These are phyloP conservation scores for Chloroidium sp. DNA, from an alignment of 163 green algal species.

Conservation along the genomic window DNA sequence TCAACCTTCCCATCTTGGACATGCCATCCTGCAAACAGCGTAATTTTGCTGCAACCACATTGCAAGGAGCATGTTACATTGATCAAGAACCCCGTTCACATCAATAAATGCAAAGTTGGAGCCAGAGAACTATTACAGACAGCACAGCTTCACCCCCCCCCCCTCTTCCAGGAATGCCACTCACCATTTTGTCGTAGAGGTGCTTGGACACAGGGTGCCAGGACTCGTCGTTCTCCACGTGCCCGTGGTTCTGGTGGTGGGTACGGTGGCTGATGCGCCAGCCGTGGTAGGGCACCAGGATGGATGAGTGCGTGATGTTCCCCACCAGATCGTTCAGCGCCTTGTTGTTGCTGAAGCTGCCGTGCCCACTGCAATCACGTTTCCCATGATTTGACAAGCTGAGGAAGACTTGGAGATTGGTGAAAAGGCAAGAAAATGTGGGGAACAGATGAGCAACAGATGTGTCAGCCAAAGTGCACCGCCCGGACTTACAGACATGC, in stretches of 20 bases:
- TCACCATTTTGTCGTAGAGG: conserved; percentile 60
- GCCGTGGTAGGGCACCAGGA: conserved; percentile 94
- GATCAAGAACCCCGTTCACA: too few species aligned
- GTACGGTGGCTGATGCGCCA: conserved; percentile 90
- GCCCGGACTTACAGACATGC: too few species aligned
- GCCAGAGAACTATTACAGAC: too few species aligned
- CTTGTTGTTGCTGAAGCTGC: conserved; percentile 87
- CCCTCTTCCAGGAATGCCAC: background rate
- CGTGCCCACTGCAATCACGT: conserved; percentile 66
- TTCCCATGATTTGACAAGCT: background rate
- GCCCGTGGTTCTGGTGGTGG: conserved; percentile 83
- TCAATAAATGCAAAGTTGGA: too few species aligned
- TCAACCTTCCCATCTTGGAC: conserved; percentile 60
- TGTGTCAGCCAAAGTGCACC: too few species aligned
- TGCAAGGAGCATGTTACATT: background rate
- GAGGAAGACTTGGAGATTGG: too few species aligned
- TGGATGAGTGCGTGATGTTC: conserved; percentile 82
- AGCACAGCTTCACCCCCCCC: too few species aligned
- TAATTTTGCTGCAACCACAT: background rate
- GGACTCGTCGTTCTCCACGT: conserved; percentile 95
- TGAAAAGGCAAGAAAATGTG: too few species aligned
- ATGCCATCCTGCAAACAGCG: conserved; percentile 11
- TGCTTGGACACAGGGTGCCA: conserved; percentile 78
- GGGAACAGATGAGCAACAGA: too few species aligned
- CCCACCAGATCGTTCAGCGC: conserved; percentile 85